These are phyloP conservation scores for Dryas integrifolia DNA, from an alignment of 331 rosid species.

Conservation along the genomic window DNA sequence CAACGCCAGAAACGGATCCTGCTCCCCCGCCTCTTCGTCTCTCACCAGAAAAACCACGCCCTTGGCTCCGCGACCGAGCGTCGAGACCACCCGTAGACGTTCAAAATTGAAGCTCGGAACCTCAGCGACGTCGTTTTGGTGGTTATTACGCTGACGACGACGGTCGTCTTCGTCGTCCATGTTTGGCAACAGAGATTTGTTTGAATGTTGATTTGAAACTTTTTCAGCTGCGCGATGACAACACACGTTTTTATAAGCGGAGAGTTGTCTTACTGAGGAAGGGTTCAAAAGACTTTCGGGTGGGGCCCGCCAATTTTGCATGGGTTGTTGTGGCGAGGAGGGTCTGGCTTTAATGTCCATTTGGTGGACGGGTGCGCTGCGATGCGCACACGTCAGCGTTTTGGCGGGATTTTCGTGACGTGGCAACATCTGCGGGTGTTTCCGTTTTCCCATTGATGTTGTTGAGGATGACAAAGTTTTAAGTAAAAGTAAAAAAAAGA, in stretches of 20 bases:
- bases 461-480: not conserved
- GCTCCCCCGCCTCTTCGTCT: conserved; percentile 28
- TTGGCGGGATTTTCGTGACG: not conserved
- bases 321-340: not conserved
- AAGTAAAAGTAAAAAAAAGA: not conserved
- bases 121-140: not conserved
- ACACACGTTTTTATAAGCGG: not conserved
- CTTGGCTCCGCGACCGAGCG: conserved; percentile 90
- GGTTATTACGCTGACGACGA: not conserved
- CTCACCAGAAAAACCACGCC: conserved; percentile 74
- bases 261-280: conserved; percentile 18
- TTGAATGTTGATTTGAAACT: too few species aligned
- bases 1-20: conserved; percentile 42
- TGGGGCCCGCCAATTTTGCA: not conserved
- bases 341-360: not conserved
- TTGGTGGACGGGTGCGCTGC: not conserved
- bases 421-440: not conserved
- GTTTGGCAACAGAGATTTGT: not conserved
- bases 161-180: conserved; percentile 15
- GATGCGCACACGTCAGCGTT: not conserved
- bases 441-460: not conserved
- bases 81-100: conserved; percentile 44
- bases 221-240: not conserved
- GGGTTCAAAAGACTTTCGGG: not conserved
- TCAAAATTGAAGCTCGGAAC: conserved; percentile 36